Conservation (phyloP, 257 asterid species). For the Cinchona pubescens region DNA sequence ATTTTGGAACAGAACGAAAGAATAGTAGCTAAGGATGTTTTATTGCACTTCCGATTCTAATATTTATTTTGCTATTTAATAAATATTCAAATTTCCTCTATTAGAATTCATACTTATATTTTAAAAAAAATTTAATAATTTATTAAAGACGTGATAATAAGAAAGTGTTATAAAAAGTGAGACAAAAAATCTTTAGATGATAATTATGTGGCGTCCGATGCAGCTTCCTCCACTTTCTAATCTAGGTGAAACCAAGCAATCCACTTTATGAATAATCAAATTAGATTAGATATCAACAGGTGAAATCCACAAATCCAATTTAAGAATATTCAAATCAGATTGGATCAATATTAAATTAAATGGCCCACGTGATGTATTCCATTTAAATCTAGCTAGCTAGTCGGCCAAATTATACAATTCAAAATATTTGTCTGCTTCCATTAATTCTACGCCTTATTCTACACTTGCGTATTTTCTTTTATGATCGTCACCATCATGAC, state of each 20-base stretch:
- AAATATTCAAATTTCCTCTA: too few species aligned
- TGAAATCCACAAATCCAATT: background rate
- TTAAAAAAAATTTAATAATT: too few species aligned
- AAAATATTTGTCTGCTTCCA: background rate
- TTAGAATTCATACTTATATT: too few species aligned
- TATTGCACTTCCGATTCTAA: too few species aligned
- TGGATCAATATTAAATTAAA: background rate
- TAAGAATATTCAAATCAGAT: background rate
- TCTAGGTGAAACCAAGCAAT: background rate
- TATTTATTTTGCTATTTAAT: too few species aligned
- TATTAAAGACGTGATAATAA: too few species aligned
- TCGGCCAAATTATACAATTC: background rate
- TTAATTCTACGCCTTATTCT: background rate
- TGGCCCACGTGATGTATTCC: background rate
- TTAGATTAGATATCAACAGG: background rate
- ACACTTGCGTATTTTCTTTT: conserved; percentile 7
- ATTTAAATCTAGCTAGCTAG: too few species aligned
- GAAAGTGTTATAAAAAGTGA: too few species aligned
- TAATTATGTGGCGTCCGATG: too few species aligned
- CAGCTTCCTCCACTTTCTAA: background rate
- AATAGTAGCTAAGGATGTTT: too few species aligned
- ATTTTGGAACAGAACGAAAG: too few species aligned
- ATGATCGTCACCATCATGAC: background rate
- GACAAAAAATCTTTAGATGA: too few species aligned
- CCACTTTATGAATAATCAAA: background rate